Percentiles rank a stretch among this genome's conserved stretches.
These are phyloP conservation scores for Leccinum aurantiacum DNA, from an alignment of 768 basidiomycete species.

Conservation along the genomic window DNA sequence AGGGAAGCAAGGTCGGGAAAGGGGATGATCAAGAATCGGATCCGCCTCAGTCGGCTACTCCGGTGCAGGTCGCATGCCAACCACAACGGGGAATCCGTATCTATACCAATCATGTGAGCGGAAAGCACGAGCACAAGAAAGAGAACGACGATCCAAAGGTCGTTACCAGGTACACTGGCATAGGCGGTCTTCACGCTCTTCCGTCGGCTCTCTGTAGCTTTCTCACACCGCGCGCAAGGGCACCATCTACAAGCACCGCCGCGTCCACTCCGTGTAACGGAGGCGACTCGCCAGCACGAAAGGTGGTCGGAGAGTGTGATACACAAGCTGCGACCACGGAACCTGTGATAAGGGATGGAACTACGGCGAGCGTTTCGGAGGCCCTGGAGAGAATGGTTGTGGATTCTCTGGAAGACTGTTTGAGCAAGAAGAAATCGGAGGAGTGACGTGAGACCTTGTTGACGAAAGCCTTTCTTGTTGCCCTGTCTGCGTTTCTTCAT, in stretches of 20 bases:
- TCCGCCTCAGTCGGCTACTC: background rate
- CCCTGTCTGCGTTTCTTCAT: background rate
- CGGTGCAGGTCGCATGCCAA: background rate
- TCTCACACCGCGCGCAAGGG: slow-evolving; percentile 18
- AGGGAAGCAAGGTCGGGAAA: slow-evolving; percentile 1
- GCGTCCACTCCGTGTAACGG: slow-evolving; percentile 7
- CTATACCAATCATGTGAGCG: background rate
- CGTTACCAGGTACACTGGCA: background rate
- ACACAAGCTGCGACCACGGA: background rate
- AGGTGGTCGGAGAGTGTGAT: background rate
- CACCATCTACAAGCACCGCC: slow-evolving; percentile 25
- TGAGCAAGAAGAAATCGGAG: background rate
- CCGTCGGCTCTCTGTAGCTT: slow-evolving; percentile 11
- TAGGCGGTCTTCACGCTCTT: background rate
- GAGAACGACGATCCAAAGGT: slow-evolving; percentile 7
- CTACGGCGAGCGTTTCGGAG: slow-evolving; percentile 17
- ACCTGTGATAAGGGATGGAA: background rate
- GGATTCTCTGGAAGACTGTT: slow-evolving; percentile 7
- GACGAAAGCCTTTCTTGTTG: background rate
- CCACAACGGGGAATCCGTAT: background rate
- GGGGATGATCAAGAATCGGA: background rate
- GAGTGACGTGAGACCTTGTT: background rate
- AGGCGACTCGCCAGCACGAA: slow-evolving; percentile 1
- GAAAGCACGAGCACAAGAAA: background rate
- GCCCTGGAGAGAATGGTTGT: slow-evolving; percentile 29